Evolutionary conservation across 768 basidiomycete species (phyloP).

Genomic region (Tricholoma saponaceum): DNA sequence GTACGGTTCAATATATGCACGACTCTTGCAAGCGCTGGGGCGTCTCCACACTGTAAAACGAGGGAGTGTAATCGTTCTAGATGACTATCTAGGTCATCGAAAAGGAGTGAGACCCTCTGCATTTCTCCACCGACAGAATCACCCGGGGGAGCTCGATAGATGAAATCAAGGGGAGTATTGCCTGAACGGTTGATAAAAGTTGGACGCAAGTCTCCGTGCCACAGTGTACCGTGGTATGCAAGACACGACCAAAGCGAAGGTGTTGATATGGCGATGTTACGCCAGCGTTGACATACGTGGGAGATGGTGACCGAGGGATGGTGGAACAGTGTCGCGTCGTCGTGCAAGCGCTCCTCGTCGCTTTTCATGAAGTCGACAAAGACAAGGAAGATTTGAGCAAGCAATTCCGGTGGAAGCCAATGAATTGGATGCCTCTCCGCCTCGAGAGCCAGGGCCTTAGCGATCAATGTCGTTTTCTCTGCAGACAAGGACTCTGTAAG

Average conservation of each 20-base stretch:
- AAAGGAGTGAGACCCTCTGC: not conserved
- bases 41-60: not conserved
- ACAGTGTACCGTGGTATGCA: constrained; percentile 20
- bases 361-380: constrained; percentile 20
- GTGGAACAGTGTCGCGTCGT: constrained; percentile 15
- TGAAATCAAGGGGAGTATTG: constrained; percentile 6
- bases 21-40: not conserved
- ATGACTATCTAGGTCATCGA: not conserved
- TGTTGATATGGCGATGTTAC: constrained; percentile 36
- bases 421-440: constrained; percentile 42
- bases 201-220: constrained; percentile 14
- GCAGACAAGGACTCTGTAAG: constrained; percentile 30
- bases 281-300: constrained; percentile 50
- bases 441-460: constrained; percentile 26
- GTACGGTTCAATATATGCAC: not conserved
- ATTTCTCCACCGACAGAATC: not conserved
- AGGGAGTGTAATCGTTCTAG: not conserved
- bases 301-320: constrained; percentile 37
- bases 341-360: constrained; percentile 19
- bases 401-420: constrained; percentile 47
- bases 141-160: not conserved
- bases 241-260: constrained; percentile 44
- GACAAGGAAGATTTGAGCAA: constrained; percentile 38
- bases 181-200: constrained; percentile 13
- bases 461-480: constrained; percentile 29